Conservation (phyloP, 345 rosid genomes). For the Salix exigua region DNA sequence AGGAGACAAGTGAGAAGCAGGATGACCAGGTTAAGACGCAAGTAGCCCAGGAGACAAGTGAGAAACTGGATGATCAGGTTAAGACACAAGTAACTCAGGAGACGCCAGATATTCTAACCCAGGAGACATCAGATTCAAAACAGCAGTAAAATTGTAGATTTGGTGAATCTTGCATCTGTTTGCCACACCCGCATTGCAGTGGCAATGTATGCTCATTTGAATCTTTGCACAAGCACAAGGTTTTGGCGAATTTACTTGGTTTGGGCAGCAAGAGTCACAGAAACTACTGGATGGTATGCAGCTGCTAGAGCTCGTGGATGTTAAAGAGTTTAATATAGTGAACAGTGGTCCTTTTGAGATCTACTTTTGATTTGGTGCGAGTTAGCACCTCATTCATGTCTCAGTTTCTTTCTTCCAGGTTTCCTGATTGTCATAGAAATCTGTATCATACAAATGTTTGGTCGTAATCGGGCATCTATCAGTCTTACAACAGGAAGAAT, state of each 20-base stretch:
- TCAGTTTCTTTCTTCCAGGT: not conserved
- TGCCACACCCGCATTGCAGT: not conserved
- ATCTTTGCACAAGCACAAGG: not conserved
- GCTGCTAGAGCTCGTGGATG: not conserved
- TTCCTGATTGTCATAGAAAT: not conserved
- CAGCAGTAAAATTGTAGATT: slow-evolving; percentile 7
- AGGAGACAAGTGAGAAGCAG: not conserved
- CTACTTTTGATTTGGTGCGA: slow-evolving; percentile 1
- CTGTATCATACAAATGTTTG: not conserved
- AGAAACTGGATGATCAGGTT: slow-evolving; percentile 29
- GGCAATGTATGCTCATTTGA: not conserved
- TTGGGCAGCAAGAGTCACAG: not conserved
- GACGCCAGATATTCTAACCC: slow-evolving; percentile 14
- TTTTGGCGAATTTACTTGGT: not conserved
- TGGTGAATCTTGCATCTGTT: not conserved
- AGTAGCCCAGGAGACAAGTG: slow-evolving; percentile 18
- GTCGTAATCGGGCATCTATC: not conserved
- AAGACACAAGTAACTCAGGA: slow-evolving; percentile 38
- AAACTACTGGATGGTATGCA: not conserved
- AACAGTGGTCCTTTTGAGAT: not conserved
- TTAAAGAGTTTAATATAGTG: not conserved
- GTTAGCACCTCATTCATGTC: not conserved
- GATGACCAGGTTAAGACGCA: slow-evolving; percentile 47
- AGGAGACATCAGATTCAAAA: slow-evolving; percentile 9
- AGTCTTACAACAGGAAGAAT: not conserved